phyloP scores from a whole-genome alignment of 805 yeast genomes.

The Candida montana region DNA sequence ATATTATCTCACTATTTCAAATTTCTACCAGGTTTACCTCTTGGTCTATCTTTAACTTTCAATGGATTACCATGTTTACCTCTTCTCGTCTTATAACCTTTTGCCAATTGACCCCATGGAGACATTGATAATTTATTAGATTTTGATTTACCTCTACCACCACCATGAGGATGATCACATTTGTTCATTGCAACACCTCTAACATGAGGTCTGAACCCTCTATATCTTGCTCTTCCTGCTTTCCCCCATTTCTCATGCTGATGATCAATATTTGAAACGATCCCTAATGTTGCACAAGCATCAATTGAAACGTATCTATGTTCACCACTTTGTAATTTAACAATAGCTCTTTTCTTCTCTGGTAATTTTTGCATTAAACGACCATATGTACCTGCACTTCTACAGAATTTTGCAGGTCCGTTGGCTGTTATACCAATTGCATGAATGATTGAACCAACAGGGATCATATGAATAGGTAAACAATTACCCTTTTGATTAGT shows the following conservation, averaged over 20 bases:
- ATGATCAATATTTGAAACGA: conserved; percentile 89
- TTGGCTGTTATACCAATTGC: conserved; percentile 72
- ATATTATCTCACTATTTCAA: conserved; percentile 4
- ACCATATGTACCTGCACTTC: conserved; percentile 94
- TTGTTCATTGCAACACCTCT: conserved; percentile 99
- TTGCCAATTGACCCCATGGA: conserved; percentile 92
- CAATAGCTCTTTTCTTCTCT: conserved; percentile 64
- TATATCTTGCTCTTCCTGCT: conserved; percentile 91
- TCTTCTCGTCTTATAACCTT: conserved; percentile 91
- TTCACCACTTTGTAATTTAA: conserved; percentile 86
- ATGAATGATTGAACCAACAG: conserved; percentile 89
- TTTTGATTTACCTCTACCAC: conserved; percentile 99
- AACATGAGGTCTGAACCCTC: conserved; percentile 91
- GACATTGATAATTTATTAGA: conserved; percentile 91
- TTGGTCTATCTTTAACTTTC: conserved; percentile 89
- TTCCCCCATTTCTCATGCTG: conserved; percentile 88
- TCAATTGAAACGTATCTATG: conserved; percentile 82
- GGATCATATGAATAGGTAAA: conserved; percentile 85
- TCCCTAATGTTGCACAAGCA: conserved; percentile 91
- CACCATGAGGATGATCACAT: conserved; percentile 97
- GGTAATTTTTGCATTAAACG: conserved; percentile 77
- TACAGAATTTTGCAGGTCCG: conserved; percentile 84
- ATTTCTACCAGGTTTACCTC: conserved; percentile 46
- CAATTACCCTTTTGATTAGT: conserved; percentile 94
- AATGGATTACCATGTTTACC: conserved; percentile 79